Conservation (phyloP, 2,329 filamentous ascomycete species). For the Fusarium sp. region DNA sequence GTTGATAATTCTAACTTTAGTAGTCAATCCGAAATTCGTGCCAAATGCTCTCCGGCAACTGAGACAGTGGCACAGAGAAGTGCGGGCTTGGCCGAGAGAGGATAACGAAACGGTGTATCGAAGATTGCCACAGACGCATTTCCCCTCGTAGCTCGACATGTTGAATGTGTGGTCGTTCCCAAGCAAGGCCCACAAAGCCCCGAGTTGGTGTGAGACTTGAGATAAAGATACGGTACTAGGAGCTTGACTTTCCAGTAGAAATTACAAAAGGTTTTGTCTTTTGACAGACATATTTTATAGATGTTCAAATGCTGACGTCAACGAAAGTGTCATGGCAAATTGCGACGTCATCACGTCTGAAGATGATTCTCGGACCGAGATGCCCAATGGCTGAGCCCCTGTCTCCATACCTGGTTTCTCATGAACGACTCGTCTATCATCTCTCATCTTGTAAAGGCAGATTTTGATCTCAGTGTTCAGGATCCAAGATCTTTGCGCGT, state of each 20-base stretch:
- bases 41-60: conserved; percentile 26
- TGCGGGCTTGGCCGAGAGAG: conserved; percentile 22
- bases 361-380: neutral
- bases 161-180: neutral
- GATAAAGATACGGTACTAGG: neutral
- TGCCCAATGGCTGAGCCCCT: neutral
- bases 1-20: neutral
- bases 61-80: conserved; percentile 17
- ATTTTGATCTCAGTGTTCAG: too few species aligned
- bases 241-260: neutral
- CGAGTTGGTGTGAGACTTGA: neutral
- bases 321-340: neutral
- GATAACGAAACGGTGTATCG: conserved; percentile 19
- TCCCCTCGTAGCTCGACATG: conserved; percentile 22
- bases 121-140: conserved; percentile 26
- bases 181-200: rapidly evolving
- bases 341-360: conserved; percentile 1
- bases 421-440: neutral
- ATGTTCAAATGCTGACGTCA: conserved; percentile 18
- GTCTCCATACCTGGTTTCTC: neutral
- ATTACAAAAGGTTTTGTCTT: neutral
- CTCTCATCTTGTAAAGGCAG: too few species aligned
- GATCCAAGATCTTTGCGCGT: neutral
- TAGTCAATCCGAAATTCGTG: conserved; percentile 28
- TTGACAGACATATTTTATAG: neutral